These are phyloP conservation scores for Penicillium sp. DNA, from an alignment of 2,329 filamentous ascomycete species.

Conservation along the genomic window DNA sequence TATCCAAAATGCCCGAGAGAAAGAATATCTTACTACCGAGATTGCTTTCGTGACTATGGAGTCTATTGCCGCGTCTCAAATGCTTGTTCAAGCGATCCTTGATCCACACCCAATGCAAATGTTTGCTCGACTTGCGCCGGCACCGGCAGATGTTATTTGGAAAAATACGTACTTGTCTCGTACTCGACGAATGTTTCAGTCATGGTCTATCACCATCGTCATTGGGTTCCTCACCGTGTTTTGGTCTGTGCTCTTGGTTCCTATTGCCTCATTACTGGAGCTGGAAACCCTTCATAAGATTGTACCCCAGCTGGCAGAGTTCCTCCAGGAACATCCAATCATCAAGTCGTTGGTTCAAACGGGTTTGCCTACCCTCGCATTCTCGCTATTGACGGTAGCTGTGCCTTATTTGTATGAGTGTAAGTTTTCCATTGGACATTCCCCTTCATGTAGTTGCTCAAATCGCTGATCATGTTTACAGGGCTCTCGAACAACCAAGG, in stretches of 20 bases:
- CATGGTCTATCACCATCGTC: conserved; percentile 79
- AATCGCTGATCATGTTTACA: conserved; percentile 26
- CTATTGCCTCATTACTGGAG: conserved; percentile 75
- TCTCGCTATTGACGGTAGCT: conserved; percentile 82
- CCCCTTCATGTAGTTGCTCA: background rate
- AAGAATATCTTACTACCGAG: conserved; percentile 73
- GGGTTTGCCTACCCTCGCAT: conserved; percentile 77
- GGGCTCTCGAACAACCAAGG: conserved; percentile 83
- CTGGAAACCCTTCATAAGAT: conserved; percentile 74
- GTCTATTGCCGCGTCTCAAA: conserved; percentile 85
- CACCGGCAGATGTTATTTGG: conserved; percentile 93
- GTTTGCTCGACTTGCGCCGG: conserved; percentile 79
- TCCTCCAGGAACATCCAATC: conserved; percentile 66
- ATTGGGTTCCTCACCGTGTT: conserved; percentile 81
- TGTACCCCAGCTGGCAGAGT: conserved; percentile 66
- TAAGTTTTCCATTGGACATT: conserved; percentile 34
- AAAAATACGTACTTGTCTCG: conserved; percentile 83
- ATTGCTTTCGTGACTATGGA: conserved; percentile 97
- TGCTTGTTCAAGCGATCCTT: conserved; percentile 92
- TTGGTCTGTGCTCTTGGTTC: conserved; percentile 80
- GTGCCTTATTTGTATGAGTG: conserved; percentile 95
- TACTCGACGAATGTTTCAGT: conserved; percentile 68
- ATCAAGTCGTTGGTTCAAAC: conserved; percentile 78
- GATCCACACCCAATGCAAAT: conserved; percentile 85
- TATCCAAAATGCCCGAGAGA: conserved; percentile 67